A percentile compares a stretch with the other conserved stretches of the same genome.
Evolutionary conservation across 129 eudicot species (phyloP).

Genomic region (Solidago caesia): DNA sequence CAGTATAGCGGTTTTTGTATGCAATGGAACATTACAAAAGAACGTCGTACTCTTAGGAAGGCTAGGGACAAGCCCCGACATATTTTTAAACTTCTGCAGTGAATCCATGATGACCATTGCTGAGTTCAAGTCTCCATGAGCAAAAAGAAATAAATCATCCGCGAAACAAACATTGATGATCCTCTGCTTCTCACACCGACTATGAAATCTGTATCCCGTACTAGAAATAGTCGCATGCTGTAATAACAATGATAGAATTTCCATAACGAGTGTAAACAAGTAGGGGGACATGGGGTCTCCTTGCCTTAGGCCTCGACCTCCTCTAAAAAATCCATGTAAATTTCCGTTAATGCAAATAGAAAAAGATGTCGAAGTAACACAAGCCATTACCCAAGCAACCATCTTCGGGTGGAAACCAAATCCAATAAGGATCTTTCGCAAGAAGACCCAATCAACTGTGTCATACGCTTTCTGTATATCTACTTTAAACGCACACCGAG

Average conservation of each 20-base stretch:
- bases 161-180: neutral
- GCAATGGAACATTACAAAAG: neutral
- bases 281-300: neutral
- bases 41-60: neutral
- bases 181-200: neutral
- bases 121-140: neutral
- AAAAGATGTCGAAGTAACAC: neutral
- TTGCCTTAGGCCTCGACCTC: neutral
- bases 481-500: neutral
- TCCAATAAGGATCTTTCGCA: neutral
- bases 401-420: no score
- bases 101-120: neutral
- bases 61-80: neutral
- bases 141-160: neutral
- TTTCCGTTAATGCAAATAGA: neutral
- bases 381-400: neutral
- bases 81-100: neutral
- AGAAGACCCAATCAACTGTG: neutral
- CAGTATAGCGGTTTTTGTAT: neutral
- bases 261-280: neutral
- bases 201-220: neutral
- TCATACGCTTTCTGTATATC: neutral
- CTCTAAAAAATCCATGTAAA: neutral
- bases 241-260: neutral
- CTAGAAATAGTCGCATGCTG: neutral